phyloP scores from a whole-genome alignment of 2,329 filamentous ascomycete genomes.

The Botrytis cinerea region DNA sequence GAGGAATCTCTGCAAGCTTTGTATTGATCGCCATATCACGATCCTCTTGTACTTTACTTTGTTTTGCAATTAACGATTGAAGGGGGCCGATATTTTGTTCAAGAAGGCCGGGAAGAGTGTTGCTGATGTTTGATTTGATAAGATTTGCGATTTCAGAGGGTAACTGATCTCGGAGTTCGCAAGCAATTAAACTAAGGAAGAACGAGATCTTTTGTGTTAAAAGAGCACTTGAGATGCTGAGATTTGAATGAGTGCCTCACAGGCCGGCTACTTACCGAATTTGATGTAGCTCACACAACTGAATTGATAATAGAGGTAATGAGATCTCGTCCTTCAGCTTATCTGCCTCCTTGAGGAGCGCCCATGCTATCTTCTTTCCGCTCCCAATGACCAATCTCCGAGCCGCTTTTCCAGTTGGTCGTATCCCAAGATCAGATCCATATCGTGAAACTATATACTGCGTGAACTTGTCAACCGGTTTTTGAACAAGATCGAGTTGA shows the following conservation, averaged over 20 bases:
- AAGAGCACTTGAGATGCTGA: neutral
- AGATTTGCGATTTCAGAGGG: neutral
- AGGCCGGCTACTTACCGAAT: neutral
- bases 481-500: neutral
- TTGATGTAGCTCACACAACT: neutral
- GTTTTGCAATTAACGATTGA: neutral
- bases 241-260: neutral
- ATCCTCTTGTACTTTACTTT: neutral
- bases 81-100: neutral
- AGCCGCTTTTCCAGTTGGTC: neutral
- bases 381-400: neutral
- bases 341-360: constrained; percentile 2
- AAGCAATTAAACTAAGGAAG: neutral
- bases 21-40: neutral
- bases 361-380: constrained; percentile 4
- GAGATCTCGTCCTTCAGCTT: neutral
- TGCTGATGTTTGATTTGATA: neutral
- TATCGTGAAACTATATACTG: neutral
- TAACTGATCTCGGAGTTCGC: neutral
- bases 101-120: neutral
- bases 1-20: neutral
- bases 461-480: neutral
- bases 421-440: neutral
- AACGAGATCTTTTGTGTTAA: neutral
- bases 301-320: constrained; percentile 1